Conservation (phyloP, 164 flowering plant species). For the Stephania japonica region DNA sequence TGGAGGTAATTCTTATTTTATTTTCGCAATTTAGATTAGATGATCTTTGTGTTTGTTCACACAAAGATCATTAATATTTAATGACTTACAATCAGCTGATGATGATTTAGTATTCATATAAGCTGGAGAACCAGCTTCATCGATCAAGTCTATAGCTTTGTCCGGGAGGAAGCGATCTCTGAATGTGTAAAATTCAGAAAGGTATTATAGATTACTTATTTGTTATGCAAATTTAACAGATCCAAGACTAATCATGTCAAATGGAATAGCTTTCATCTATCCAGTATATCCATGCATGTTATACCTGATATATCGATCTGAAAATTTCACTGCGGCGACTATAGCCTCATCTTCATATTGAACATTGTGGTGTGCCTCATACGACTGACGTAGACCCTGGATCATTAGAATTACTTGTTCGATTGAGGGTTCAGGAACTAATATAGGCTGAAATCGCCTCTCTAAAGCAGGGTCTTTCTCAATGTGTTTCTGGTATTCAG, state of each 20-base stretch:
- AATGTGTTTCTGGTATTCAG: conserved; percentile 57
- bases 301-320: conserved; percentile 62
- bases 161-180: conserved; percentile 68
- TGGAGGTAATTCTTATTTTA: too few species aligned
- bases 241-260: too few species aligned
- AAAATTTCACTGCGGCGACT: conserved; percentile 51
- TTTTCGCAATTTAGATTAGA: too few species aligned
- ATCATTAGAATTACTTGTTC: conserved; percentile 56
- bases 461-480: conserved; percentile 68
- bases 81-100: too few species aligned
- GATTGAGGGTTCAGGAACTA: conserved; percentile 63
- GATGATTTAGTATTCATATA: too few species aligned
- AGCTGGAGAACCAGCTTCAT: conserved; percentile 69
- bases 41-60: too few species aligned
- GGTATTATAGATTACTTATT: too few species aligned
- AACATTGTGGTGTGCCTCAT: conserved; percentile 61
- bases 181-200: not conserved
- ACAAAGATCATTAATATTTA: too few species aligned
- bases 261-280: too few species aligned
- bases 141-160: conserved; percentile 64
- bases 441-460: conserved; percentile 65
- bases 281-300: not conserved
- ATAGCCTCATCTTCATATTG: conserved; percentile 56
- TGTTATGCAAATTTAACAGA: too few species aligned
- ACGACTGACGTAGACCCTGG: conserved; percentile 44